phyloP scores from a whole-genome alignment of 139 green algal genomes.

The Chlamydomonas incerta region DNA sequence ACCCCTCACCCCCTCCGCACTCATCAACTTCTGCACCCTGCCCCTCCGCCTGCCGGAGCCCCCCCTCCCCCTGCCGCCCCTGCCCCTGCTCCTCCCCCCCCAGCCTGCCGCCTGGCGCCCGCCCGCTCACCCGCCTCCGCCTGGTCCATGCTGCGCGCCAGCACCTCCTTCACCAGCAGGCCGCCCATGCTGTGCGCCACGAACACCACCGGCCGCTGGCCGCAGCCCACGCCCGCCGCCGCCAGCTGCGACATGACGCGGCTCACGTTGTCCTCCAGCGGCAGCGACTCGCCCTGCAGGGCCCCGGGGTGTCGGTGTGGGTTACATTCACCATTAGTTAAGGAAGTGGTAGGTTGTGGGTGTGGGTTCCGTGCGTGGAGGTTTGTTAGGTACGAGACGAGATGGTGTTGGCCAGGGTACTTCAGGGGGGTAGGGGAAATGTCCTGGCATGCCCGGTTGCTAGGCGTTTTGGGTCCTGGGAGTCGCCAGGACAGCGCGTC shows the following conservation, averaged over 20 bases:
- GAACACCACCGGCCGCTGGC: conserved; percentile 82
- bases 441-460: no score
- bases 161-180: conserved; percentile 89
- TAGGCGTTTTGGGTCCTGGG: no score
- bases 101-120: background rate
- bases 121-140: background rate
- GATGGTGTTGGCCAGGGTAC: background rate
- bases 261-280: conserved; percentile 73
- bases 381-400: background rate
- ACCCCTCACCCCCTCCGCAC: no score
- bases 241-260: conserved; percentile 76
- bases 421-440: no score
- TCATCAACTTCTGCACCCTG: no score
- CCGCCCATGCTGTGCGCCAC: conserved; percentile 90
- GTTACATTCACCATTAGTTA: no score
- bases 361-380: no score
- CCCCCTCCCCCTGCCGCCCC: no score
- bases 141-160: conserved; percentile 46
- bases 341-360: no score
- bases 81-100: no score
- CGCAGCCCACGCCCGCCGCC: conserved; percentile 79
- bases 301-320: background rate
- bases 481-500: no score
- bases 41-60: no score
- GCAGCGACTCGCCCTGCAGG: conserved; percentile 79